A percentile compares a stretch with the other conserved stretches of the same genome.
Evolutionary conservation across 768 basidiomycete species (phyloP).

Genomic region (Boletus reticulatus): DNA sequence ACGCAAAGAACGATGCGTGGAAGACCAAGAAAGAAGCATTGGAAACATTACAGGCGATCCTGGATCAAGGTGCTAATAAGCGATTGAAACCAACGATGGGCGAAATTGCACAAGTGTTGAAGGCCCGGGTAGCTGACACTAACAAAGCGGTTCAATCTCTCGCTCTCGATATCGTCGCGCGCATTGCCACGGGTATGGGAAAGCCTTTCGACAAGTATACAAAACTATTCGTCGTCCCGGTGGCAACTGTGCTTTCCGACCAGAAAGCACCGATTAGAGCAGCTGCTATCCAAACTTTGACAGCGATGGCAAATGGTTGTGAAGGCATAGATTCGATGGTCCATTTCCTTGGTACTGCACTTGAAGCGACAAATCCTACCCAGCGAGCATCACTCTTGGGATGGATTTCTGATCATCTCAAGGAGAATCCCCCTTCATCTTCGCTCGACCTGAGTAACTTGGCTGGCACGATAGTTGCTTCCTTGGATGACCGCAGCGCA

Average conservation of each 20-base stretch:
- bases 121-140: conserved; percentile 83
- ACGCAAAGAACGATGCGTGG: conserved; percentile 93
- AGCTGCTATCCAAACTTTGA: conserved; percentile 74
- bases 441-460: conserved; percentile 70
- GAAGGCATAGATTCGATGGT: conserved; percentile 84
- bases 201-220: conserved; percentile 91
- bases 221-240: conserved; percentile 69
- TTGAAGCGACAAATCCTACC: conserved; percentile 86
- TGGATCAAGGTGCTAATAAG: conserved; percentile 92
- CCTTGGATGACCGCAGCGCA: conserved; percentile 85
- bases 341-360: conserved; percentile 67
- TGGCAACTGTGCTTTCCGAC: conserved; percentile 86
- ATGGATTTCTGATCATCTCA: conserved; percentile 83
- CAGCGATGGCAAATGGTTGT: conserved; percentile 80
- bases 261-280: conserved; percentile 86
- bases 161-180: conserved; percentile 86
- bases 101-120: conserved; percentile 87
- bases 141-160: conserved; percentile 93
- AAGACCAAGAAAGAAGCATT: conserved; percentile 95
- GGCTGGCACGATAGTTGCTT: conserved; percentile 62
- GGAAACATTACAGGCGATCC: conserved; percentile 74
- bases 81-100: conserved; percentile 90
- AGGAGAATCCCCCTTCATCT: conserved; percentile 52
- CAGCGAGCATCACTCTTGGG: conserved; percentile 76
- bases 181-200: conserved; percentile 93